These are phyloP conservation scores for Luzula sylvatica DNA, from an alignment of 176 grass and related monocot species.

Conservation along the genomic window DNA sequence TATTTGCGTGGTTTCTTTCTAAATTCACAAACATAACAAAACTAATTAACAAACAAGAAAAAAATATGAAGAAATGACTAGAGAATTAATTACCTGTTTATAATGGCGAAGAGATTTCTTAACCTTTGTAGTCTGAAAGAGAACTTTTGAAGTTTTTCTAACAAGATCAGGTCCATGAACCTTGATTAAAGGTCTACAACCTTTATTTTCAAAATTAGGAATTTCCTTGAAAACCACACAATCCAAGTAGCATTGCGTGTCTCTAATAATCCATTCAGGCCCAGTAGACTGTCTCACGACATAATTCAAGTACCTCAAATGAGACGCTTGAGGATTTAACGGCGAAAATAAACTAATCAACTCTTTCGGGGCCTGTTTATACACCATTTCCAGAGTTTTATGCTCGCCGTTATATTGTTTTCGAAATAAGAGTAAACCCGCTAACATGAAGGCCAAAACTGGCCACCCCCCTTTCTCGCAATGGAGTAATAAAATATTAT, in stretches of 20 bases:
- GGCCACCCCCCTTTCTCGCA: constrained; percentile 95
- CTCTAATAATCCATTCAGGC: constrained; percentile 65
- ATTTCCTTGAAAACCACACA: constrained; percentile 43
- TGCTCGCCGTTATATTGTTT: constrained; percentile 76
- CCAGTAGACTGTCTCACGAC: constrained; percentile 71
- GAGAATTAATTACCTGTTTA: constrained; percentile 48
- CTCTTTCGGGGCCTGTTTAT: constrained; percentile 85
- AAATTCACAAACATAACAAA: constrained; percentile 23
- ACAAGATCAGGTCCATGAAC: constrained; percentile 70
- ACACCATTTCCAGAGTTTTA: constrained; percentile 95
- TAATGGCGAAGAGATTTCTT: constrained; percentile 53
- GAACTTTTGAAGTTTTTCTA: constrained; percentile 51
- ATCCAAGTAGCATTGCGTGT: constrained; percentile 46
- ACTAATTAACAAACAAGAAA: neutral
- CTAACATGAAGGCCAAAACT: constrained; percentile 83
- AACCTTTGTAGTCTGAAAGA: constrained; percentile 64
- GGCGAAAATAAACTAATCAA: constrained; percentile 71
- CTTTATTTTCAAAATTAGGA: constrained; percentile 61
- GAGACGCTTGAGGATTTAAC: constrained; percentile 90
- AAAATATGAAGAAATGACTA: neutral
- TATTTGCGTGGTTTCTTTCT: constrained; percentile 32
- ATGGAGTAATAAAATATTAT: constrained; percentile 90
- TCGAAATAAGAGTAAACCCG: constrained; percentile 76
- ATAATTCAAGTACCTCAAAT: constrained; percentile 91
- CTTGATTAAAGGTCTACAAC: constrained; percentile 65